Evolutionary conservation across 1,284 basidiomycete species (phyloP).

Genomic region (Leccinum fuscescens): DNA sequence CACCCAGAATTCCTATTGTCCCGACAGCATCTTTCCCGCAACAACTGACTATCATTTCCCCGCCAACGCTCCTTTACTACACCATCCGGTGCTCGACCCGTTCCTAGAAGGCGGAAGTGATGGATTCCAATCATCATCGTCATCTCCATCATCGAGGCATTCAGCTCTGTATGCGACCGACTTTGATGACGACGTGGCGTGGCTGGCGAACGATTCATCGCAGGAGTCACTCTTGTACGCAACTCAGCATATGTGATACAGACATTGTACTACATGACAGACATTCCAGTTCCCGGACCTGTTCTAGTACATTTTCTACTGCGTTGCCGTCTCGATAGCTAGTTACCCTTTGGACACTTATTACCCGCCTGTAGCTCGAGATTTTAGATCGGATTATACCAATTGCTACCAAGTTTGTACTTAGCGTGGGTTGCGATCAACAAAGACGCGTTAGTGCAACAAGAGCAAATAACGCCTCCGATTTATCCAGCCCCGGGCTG

Average conservation of each 20-base stretch:
- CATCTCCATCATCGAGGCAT: constrained; percentile 31
- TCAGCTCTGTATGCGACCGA: constrained; percentile 13
- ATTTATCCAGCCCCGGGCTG: constrained; percentile 12
- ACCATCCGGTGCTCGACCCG: constrained; percentile 12
- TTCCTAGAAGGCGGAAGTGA: constrained; percentile 19
- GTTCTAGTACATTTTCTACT: constrained; percentile 8
- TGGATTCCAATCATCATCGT: constrained; percentile 22
- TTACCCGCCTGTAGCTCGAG: constrained; percentile 1
- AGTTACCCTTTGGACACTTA: constrained; percentile 10
- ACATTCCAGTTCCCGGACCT: constrained; percentile 3
- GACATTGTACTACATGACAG: background rate
- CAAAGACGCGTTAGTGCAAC: constrained; percentile 24
- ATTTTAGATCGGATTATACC: background rate
- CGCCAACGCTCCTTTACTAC: constrained; percentile 5
- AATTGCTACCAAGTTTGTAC: background rate
- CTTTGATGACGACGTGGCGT: constrained; percentile 9
- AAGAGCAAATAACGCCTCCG: constrained; percentile 27
- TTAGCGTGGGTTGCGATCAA: constrained; percentile 9
- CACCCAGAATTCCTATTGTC: constrained; percentile 7
- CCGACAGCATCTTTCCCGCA: constrained; percentile 5
- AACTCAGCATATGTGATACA: constrained; percentile 16
- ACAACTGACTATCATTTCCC: constrained; percentile 12
- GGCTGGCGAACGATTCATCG: constrained; percentile 5
- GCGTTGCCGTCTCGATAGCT: background rate
- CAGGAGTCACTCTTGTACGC: constrained; percentile 16